A percentile compares a stretch with the other conserved stretches of the same genome.
phyloP scores from a whole-genome alignment of 192 early-diverging fungal species.

The Diversispora epigaea region DNA sequence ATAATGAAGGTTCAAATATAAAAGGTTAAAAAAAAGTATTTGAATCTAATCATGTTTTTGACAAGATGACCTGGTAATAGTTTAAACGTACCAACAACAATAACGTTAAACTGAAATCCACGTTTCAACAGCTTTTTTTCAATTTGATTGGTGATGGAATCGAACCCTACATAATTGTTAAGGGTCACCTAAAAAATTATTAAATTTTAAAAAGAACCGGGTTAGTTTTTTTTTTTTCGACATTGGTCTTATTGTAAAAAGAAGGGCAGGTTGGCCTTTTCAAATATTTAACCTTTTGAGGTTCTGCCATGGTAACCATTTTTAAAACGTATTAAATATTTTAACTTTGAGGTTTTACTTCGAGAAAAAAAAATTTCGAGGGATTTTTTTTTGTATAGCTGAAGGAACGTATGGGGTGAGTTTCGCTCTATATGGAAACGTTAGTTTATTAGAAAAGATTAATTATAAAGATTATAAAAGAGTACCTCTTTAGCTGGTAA shows the following conservation, averaged over 20 bases:
- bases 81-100: constrained; percentile 83
- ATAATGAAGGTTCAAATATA: background rate
- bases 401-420: constrained; percentile 30
- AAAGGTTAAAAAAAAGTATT: too few relatives aligned
- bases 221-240: background rate
- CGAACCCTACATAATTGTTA: constrained; percentile 96
- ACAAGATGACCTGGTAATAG: background rate
- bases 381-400: background rate
- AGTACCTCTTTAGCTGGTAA: background rate
- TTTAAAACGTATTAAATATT: background rate
- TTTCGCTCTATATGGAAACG: constrained; percentile 2
- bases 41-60: too few relatives aligned
- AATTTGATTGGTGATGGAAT: constrained; percentile 95
- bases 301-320: constrained; percentile 25
- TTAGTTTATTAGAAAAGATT: background rate
- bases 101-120: constrained; percentile 97
- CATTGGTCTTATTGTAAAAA: background rate
- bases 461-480: constrained; percentile 1
- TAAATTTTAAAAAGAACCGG: background rate
- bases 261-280: background rate
- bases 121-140: constrained; percentile 97
- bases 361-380: background rate
- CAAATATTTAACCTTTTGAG: constrained; percentile 23
- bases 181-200: constrained; percentile 52
- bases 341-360: background rate